These are phyloP conservation scores for Cystobasidium ongulense DNA, from an alignment of 768 basidiomycete genomes.

Conservation along the genomic window DNA sequence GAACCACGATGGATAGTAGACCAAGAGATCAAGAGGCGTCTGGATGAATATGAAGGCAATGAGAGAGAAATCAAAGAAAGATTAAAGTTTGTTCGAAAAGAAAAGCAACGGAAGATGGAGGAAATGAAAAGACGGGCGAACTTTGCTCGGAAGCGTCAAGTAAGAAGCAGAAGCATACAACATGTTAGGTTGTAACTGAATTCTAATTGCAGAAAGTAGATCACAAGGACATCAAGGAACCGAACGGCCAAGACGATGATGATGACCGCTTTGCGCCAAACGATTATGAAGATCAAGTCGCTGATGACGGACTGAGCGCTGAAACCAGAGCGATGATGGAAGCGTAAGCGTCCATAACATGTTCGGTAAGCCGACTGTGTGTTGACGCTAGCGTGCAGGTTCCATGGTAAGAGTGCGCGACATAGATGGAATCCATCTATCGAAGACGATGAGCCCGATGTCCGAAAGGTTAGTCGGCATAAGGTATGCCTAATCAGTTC, in stretches of 20 bases:
- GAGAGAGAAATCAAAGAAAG: conserved; percentile 14
- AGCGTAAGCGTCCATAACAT: conserved; percentile 7
- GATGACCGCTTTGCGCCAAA: conserved; percentile 25
- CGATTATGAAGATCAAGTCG: not conserved
- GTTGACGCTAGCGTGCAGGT: no score
- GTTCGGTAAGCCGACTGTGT: no score
- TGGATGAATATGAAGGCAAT: conserved; percentile 17
- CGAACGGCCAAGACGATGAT: not conserved
- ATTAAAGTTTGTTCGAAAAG: not conserved
- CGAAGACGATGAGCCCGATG: conserved; percentile 23
- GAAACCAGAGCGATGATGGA: conserved; percentile 19
- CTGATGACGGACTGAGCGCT: conserved; percentile 4
- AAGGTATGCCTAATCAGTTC: not conserved
- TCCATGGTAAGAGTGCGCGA: not conserved
- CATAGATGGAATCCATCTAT: not conserved
- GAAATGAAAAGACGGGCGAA: conserved; percentile 2
- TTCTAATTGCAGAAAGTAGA: no score
- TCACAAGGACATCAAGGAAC: not conserved
- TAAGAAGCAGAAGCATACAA: not conserved
- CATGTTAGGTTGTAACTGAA: not conserved
- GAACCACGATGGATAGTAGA: conserved; percentile 25
- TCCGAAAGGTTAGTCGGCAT: not conserved
- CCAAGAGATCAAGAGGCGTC: conserved; percentile 15
- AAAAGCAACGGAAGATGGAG: conserved; percentile 15
- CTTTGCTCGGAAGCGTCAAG: conserved; percentile 8